These are phyloP conservation scores for Begonia loranthoides DNA, from an alignment of 306 rosid species.

Conservation along the genomic window DNA sequence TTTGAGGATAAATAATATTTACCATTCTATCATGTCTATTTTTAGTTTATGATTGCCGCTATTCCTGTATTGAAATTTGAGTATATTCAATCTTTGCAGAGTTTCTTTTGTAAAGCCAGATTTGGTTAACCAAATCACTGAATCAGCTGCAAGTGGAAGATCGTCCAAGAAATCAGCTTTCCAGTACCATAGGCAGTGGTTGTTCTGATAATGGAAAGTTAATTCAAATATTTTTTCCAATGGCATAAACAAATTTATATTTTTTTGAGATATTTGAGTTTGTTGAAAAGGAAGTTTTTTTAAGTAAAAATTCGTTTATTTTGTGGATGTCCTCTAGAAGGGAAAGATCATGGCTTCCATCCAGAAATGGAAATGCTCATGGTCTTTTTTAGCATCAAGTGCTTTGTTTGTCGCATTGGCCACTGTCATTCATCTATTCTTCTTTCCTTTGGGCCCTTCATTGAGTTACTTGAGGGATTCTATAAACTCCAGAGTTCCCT, in stretches of 20 bases:
- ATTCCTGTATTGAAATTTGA: too few species aligned
- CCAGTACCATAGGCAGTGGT: background rate
- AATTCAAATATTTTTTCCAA: background rate
- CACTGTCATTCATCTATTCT: conserved; percentile 61
- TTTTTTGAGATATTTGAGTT: background rate
- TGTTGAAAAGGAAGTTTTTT: background rate
- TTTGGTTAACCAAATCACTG: background rate
- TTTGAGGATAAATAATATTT: too few species aligned
- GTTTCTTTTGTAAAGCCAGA: background rate
- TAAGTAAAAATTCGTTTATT: background rate
- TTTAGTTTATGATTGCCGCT: too few species aligned
- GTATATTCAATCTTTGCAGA: too few species aligned
- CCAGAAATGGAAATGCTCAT: conserved; percentile 57
- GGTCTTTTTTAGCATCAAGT: conserved; percentile 54
- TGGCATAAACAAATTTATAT: background rate
- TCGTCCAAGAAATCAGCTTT: background rate
- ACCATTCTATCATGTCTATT: too few species aligned
- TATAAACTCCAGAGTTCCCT: conserved; percentile 34
- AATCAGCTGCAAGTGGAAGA: background rate
- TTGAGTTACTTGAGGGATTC: conserved; percentile 48
- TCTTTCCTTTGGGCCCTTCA: conserved; percentile 71
- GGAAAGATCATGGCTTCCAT: conserved; percentile 37
- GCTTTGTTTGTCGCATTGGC: conserved; percentile 52
- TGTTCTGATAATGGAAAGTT: background rate
- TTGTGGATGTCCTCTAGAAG: background rate